These are phyloP conservation scores for Suhomyces chickasaworum DNA, from an alignment of 1,139 yeast species.

Conservation along the genomic window DNA sequence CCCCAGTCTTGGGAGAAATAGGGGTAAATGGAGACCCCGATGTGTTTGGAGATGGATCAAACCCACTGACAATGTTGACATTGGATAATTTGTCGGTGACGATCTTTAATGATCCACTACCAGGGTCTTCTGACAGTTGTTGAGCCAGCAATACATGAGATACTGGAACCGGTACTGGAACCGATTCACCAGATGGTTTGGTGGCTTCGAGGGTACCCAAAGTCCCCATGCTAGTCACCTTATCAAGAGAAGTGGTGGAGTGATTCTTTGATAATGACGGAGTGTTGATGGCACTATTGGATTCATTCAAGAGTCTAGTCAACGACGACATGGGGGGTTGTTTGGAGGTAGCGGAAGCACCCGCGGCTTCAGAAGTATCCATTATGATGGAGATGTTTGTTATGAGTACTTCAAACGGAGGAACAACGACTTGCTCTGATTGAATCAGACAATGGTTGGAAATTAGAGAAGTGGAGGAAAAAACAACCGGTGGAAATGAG, in stretches of 20 bases:
- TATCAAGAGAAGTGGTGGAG: slow-evolving; percentile 26
- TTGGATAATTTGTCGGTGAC: slow-evolving; percentile 12
- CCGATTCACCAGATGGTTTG: slow-evolving; percentile 16
- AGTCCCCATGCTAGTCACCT: slow-evolving; percentile 18
- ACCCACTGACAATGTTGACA: slow-evolving; percentile 18
- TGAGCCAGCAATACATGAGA: neutral
- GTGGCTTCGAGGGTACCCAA: slow-evolving; percentile 21
- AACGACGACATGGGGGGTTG: slow-evolving; percentile 38
- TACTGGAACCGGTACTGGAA: neutral
- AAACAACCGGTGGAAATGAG: too few species aligned
- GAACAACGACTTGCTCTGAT: neutral
- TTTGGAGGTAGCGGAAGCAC: slow-evolving; percentile 6
- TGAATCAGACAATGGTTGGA: neutral
- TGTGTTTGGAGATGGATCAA: slow-evolving; percentile 15
- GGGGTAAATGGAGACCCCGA: slow-evolving; percentile 19
- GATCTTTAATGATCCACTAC: slow-evolving; percentile 7
- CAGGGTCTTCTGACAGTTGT: neutral
- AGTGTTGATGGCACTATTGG: slow-evolving; percentile 30
- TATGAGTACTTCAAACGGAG: neutral
- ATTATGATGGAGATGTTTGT: neutral
- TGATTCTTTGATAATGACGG: slow-evolving; percentile 31
- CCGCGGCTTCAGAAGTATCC: slow-evolving; percentile 8
- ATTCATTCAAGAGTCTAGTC: slow-evolving; percentile 46
- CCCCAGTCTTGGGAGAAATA: slow-evolving; percentile 21
- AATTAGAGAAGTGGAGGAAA: neutral